Evolutionary conservation across 2,329 filamentous ascomycete species (phyloP), one percentile per base, ranked within the genome.

Genomic region (Microsporum ferrugineum): DNA sequence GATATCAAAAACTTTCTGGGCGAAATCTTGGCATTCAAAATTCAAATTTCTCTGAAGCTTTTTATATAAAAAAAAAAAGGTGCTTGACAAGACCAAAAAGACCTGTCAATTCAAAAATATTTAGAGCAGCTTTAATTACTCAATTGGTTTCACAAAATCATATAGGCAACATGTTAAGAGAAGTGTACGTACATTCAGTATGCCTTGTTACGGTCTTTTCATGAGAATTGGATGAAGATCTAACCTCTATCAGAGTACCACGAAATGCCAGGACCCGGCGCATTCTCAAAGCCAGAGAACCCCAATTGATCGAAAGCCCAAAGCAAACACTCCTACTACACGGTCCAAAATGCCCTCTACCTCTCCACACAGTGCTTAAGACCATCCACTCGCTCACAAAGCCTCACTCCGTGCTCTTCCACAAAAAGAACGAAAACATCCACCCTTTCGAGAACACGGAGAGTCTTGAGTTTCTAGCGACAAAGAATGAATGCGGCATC

Each of bases 401-500:
- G 70, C 91, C 91, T 1, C 82, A 92, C 64, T 86, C 87, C 65
- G 87, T 95, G 75, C 91, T 91, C 67, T 96, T 99, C 79, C 89
- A 85, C 76, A 99, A 97, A 83, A 97, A 97, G 80, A 99, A 99
- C 76, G 82, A 85, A 63, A 77, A 77, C 67, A 88, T 96, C 69
- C 91, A 94, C 75, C 94, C 94, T 1, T 99, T 99, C 75, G 92
- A 96, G 75, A 91, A 95, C 73, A 79, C 88, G 65, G 80, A 87
- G 33, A 92, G 88, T 59, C 83, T 97, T 66, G 90, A 96, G 76
- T 99, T 99, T 79, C 91, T 99, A 79, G 87, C 88, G 65, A 86
- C 91, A 72, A 99, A 97, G 80, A 99, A 99, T 77, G 94, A 99
- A 74, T 86, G 89, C 70, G 88, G 86, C 53, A 79, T 96, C 56